Evolutionary conservation across 495 filamentous ascomycete genomes (phyloP).

Genomic region (Trichoderma gamsii): DNA sequence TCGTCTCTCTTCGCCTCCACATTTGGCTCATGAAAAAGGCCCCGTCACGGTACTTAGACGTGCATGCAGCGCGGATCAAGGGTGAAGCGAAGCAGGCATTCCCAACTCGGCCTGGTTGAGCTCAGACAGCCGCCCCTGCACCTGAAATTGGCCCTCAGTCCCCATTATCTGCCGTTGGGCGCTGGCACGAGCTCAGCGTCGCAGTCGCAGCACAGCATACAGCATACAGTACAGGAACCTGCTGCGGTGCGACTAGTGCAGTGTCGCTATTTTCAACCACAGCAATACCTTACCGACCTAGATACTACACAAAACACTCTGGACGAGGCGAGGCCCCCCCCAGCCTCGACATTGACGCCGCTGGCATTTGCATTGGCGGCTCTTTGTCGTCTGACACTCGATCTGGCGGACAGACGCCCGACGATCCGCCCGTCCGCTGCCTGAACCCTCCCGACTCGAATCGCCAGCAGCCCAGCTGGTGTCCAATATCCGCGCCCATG

Average conservation of each 20-base stretch:
- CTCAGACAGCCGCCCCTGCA: constrained; percentile 8
- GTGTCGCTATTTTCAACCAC: neutral
- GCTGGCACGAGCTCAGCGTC: constrained; percentile 7
- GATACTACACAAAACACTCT: too few species aligned
- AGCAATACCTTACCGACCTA: too few species aligned
- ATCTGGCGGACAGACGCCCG: neutral
- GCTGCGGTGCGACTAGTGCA: neutral
- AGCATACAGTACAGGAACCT: neutral
- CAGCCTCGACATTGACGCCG: neutral
- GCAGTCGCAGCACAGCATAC: neutral
- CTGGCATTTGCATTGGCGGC: neutral
- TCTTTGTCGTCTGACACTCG: neutral
- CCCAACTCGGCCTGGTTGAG: neutral
- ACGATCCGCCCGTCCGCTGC: neutral
- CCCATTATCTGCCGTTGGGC: neutral
- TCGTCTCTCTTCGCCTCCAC: neutral
- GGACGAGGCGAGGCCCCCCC: too few species aligned
- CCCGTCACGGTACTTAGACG: constrained; percentile 12
- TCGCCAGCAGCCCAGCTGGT: neutral
- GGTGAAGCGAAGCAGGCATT: constrained; percentile 13
- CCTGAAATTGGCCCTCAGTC: constrained; percentile 3
- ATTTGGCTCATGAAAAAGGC: constrained; percentile 7
- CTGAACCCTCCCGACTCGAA: neutral
- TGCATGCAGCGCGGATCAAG: constrained; percentile 13
- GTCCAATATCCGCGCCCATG: neutral